Base-by-base conservation (phyloP, 208 protist species). In the Acanthamoeba healyi region DNA sequence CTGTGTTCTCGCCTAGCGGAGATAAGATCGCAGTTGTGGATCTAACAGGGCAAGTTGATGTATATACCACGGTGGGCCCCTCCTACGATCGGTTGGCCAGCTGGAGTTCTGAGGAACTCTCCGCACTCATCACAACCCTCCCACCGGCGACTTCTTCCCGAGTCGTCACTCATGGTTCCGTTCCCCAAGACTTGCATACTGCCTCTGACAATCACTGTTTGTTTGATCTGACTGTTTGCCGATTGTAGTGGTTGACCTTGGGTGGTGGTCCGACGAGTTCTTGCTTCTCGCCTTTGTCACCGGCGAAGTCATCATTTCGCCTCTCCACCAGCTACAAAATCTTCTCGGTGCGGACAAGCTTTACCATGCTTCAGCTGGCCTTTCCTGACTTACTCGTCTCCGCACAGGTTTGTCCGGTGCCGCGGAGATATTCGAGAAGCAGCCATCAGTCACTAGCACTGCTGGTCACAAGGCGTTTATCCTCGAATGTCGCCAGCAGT, bases 191-290 rank as follows among this genome's bases (percentile, higher is more conserved):
- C n/a, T n/a, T n/a, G n/a, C n/a, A n/a, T n/a, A n/a, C n/a, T n/a
- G n/a, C n/a, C n/a, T n/a, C n/a, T n/a, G n/a, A n/a, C n/a, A n/a
- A n/a, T n/a, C n/a, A n/a, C n/a, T 61, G 15, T 22, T 61, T 22
- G 15, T 61, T 22, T 22, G 54, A 61, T 22, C 15, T 61, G 54
- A n/a, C n/a, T n/a, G n/a, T n/a, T 61, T 61, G 54, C 54, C 72
- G 34, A 19, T n/a, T n/a, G 72, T 29, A 82, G 72, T 82, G 22
- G 72, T 82, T 17, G 72, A 82, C 40, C 34, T 82, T 17, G 72
- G 72, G 24, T 82, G 72, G 72, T 82, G 72, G 72, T 82, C 72
- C 24, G 72, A 82, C 24, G 72, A 82, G 5, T 40, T 82, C 19
- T 4, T 82, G 5, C 34, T 82, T 40, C 40, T 82, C 24, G 72